Conservation (phyloP, 2,329 filamentous ascomycete genomes). For the Pseudonectria buxi region DNA sequence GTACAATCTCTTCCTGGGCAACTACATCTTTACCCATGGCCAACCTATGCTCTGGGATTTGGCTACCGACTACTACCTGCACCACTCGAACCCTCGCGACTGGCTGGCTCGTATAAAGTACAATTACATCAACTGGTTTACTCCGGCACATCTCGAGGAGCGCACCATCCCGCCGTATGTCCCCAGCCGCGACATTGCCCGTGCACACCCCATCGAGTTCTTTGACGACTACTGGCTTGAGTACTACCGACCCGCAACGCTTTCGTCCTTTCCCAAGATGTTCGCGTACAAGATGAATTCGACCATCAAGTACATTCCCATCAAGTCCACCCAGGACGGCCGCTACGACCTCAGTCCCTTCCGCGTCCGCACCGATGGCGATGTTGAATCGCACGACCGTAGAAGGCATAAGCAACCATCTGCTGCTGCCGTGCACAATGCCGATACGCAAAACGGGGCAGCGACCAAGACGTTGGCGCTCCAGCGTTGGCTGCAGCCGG, state of each 20-base stretch:
- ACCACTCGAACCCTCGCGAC: slow-evolving; percentile 74
- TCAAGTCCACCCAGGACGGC: slow-evolving; percentile 64
- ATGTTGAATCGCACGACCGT: slow-evolving; percentile 53
- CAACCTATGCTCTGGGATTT: slow-evolving; percentile 97
- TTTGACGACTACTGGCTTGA: slow-evolving; percentile 97
- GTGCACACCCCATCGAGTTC: slow-evolving; percentile 44
- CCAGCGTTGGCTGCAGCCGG: slow-evolving; percentile 55
- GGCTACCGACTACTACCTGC: slow-evolving; percentile 89
- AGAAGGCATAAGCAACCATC: slow-evolving; percentile 61
- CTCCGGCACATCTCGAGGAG: slow-evolving; percentile 61
- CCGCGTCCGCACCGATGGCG: slow-evolving; percentile 61
- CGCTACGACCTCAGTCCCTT: slow-evolving; percentile 86
- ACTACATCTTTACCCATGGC: slow-evolving; percentile 81
- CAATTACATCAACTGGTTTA: slow-evolving; percentile 89
- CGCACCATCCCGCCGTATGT: slow-evolving; percentile 46
- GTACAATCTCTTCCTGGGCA: slow-evolving; percentile 94
- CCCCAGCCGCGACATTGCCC: slow-evolving; percentile 29
- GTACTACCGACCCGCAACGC: slow-evolving; percentile 81
- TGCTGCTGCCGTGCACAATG: slow-evolving; percentile 52
- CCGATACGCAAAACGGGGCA: slow-evolving; percentile 32
- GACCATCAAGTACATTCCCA: slow-evolving; percentile 73
- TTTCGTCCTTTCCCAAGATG: slow-evolving; percentile 87
- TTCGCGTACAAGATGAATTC: slow-evolving; percentile 91
- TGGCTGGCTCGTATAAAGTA: slow-evolving; percentile 58
- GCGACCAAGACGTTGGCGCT: slow-evolving; percentile 45